A percentile compares a stretch with the other conserved stretches of the same genome.
Evolutionary conservation across 2,329 filamentous ascomycete genomes (phyloP).

Genomic region (Xylaria sp.): DNA sequence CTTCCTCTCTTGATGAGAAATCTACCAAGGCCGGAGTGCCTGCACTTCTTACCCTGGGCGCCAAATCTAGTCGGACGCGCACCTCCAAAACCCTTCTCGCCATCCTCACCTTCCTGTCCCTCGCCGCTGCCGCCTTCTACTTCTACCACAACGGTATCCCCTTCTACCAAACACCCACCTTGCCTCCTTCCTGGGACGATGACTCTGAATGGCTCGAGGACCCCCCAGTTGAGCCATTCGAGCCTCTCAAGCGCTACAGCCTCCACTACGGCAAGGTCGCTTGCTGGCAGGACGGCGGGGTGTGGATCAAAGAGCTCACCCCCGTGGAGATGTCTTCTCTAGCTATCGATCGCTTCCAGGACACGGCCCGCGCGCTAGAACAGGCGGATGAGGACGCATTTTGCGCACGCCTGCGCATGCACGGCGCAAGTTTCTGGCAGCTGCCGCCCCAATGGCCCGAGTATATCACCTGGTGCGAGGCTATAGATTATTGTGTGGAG

Average conservation of each 20-base stretch:
- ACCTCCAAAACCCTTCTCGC: background rate
- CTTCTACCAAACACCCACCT: background rate
- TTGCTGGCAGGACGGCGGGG: background rate
- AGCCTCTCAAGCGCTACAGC: slow-evolving; percentile 1
- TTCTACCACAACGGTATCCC: background rate
- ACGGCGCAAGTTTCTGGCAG: background rate
- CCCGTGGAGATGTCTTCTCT: background rate
- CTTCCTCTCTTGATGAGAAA: background rate
- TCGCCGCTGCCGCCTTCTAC: background rate
- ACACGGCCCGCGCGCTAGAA: background rate
- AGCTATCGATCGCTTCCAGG: background rate
- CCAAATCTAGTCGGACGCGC: background rate
- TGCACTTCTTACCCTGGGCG: background rate
- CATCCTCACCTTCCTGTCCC: background rate
- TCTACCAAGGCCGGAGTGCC: background rate
- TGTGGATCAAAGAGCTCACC: background rate
- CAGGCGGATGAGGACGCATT: background rate
- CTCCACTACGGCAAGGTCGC: background rate
- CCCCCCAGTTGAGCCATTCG: background rate
- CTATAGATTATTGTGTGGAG: background rate
- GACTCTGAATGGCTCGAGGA: background rate
- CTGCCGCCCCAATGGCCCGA: background rate
- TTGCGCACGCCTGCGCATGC: background rate
- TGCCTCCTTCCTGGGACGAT: background rate
- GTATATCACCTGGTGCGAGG: background rate